Conservation (phyloP, 2,329 filamentous ascomycete species). For the Penicillium griseofulvum region DNA sequence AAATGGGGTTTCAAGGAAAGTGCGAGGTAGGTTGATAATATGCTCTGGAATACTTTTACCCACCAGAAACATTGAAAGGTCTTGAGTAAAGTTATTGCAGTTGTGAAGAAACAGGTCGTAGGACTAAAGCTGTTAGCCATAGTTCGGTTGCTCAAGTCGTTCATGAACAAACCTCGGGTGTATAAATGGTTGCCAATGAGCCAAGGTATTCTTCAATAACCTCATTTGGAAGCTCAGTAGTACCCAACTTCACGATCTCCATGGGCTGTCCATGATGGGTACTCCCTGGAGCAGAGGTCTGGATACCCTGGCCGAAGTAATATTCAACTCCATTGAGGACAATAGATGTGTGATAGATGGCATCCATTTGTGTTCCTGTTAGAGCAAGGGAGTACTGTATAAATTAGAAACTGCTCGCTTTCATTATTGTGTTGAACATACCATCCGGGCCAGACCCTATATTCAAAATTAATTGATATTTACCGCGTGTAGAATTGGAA, state of each 20-base stretch:
- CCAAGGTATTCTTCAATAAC: conserved; percentile 84
- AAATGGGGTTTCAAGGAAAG: conserved; percentile 80
- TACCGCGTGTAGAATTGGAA: conserved; percentile 17
- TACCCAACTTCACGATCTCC: conserved; percentile 71
- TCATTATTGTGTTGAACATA: conserved; percentile 25
- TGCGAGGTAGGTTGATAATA: conserved; percentile 80
- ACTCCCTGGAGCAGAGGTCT: conserved; percentile 72
- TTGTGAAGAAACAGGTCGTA: conserved; percentile 91
- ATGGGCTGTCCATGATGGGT: conserved; percentile 86
- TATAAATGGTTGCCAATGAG: conserved; percentile 78
- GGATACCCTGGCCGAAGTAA: conserved; percentile 83
- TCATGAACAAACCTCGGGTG: conserved; percentile 58
- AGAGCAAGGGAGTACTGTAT: conserved; percentile 56
- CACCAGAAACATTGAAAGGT: conserved; percentile 83
- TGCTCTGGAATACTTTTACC: conserved; percentile 85
- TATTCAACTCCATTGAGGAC: conserved; percentile 84
- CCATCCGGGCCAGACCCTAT: conserved; percentile 56
- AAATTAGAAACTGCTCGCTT: conserved; percentile 13
- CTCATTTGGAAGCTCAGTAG: conserved; percentile 73
- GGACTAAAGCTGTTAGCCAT: conserved; percentile 51
- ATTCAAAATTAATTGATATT: conserved; percentile 18
- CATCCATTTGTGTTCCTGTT: conserved; percentile 73
- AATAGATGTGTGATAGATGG: conserved; percentile 91
- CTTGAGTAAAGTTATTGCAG: conserved; percentile 97
- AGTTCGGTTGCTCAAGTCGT: not conserved